A percentile compares a stretch with the other conserved stretches of the same genome.
phyloP scores from a whole-genome alignment of 208 protist species.

The Acanthamoeba lenticulata region DNA sequence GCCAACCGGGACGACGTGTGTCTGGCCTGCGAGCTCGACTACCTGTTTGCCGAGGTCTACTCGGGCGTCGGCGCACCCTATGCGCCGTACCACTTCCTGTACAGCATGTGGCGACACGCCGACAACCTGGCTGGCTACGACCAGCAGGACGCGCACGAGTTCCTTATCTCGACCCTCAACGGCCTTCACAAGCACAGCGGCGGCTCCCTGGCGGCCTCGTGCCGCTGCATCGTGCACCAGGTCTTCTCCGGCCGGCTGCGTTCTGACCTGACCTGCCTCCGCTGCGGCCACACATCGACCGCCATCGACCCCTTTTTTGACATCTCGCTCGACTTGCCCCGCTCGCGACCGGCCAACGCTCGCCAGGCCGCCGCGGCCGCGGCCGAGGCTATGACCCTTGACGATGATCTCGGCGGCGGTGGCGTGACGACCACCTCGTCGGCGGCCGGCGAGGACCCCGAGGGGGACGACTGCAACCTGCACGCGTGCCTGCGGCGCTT shows the following conservation, averaged over 20 bases:
- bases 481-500: slow-evolving; percentile 80
- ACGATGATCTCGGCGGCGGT: too few species aligned
- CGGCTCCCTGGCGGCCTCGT: slow-evolving; percentile 70
- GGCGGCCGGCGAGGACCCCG: background rate
- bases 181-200: slow-evolving; percentile 81
- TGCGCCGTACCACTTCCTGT: slow-evolving; percentile 86
- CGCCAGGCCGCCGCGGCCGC: background rate
- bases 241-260: slow-evolving; percentile 85
- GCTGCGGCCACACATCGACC: slow-evolving; percentile 81
- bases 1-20: slow-evolving; percentile 62
- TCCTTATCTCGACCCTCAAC: slow-evolving; percentile 87
- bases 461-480: slow-evolving; percentile 44
- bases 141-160: slow-evolving; percentile 92
- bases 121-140: slow-evolving; percentile 87
- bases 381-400: too few species aligned
- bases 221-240: slow-evolving; percentile 85
- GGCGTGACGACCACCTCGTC: background rate
- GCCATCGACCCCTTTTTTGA: slow-evolving; percentile 88
- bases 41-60: slow-evolving; percentile 73
- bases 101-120: slow-evolving; percentile 85
- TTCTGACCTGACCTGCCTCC: slow-evolving; percentile 85
- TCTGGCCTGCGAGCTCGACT: slow-evolving; percentile 83
- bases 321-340: slow-evolving; percentile 84
- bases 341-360: background rate
- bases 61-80: slow-evolving; percentile 65